These are phyloP conservation scores for Euphorbia lathyris DNA, from an alignment of 345 rosid genomes.

Conservation along the genomic window DNA sequence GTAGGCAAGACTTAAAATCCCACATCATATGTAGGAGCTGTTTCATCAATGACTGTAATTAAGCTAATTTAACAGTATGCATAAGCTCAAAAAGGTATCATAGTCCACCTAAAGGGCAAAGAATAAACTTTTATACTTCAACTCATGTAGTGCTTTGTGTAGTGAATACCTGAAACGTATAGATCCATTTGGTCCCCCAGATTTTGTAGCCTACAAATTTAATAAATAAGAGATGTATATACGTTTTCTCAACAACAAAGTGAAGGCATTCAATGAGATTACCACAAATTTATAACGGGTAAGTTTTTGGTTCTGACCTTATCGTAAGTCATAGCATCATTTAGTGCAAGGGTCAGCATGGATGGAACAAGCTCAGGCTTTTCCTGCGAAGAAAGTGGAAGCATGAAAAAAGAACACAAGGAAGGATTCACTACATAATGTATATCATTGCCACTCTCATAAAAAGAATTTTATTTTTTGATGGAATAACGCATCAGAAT, in stretches of 20 bases:
- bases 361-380: conserved; percentile 70
- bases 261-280: conserved; percentile 10
- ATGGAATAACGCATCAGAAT: too few species aligned
- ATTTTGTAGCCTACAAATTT: conserved; percentile 70
- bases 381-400: conserved; percentile 33
- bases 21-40: background rate
- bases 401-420: background rate
- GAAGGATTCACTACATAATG: background rate
- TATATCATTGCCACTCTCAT: background rate
- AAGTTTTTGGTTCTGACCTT: conserved; percentile 52
- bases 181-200: conserved; percentile 96
- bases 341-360: conserved; percentile 65
- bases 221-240: conserved; percentile 25
- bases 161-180: conserved; percentile 70
- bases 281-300: background rate
- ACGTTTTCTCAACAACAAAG: background rate
- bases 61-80: background rate
- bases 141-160: conserved; percentile 1
- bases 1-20: background rate
- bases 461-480: too few species aligned
- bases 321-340: conserved; percentile 82
- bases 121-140: background rate
- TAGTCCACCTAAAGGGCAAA: background rate
- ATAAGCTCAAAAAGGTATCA: background rate
- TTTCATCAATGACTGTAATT: background rate